Evolutionary conservation across 2,329 filamentous ascomycete genomes (phyloP).

Genomic region (Hypoxylon sp.): DNA sequence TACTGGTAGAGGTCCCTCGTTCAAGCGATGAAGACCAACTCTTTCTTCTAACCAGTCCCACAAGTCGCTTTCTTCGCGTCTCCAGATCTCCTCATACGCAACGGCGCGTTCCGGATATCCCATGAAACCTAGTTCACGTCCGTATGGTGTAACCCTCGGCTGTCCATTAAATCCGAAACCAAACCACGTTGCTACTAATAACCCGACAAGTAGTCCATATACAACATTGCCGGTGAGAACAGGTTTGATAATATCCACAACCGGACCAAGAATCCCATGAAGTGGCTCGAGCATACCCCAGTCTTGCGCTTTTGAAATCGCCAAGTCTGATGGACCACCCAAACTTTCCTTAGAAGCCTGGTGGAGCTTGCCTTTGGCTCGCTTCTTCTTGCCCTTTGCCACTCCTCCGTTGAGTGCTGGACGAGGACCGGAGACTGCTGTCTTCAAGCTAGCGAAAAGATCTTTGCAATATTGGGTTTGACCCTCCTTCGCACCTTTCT

Average conservation of each 20-base stretch:
- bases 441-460: slow-evolving; percentile 80
- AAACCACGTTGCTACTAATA: slow-evolving; percentile 83
- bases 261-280: slow-evolving; percentile 76
- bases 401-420: slow-evolving; percentile 61
- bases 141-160: slow-evolving; percentile 56
- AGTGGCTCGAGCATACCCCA: slow-evolving; percentile 91
- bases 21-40: slow-evolving; percentile 77
- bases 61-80: slow-evolving; percentile 85
- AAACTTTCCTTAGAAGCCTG: slow-evolving; percentile 60
- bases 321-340: slow-evolving; percentile 59
- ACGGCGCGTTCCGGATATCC: slow-evolving; percentile 76
- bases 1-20: slow-evolving; percentile 57
- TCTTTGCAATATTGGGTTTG: slow-evolving; percentile 87
- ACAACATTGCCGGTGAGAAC: slow-evolving; percentile 83
- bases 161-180: slow-evolving; percentile 68
- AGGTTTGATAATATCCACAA: slow-evolving; percentile 77
- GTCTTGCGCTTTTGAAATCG: slow-evolving; percentile 59
- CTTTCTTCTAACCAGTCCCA: slow-evolving; percentile 96
- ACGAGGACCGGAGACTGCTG: slow-evolving; percentile 77
- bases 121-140: slow-evolving; percentile 59
- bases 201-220: slow-evolving; percentile 79
- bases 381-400: slow-evolving; percentile 73
- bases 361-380: slow-evolving; percentile 66
- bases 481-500: slow-evolving; percentile 93
- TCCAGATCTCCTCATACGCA: slow-evolving; percentile 95